phyloP scores from a whole-genome alignment of 192 early-diverging fungal genomes.

The Neocallimastix lanati region DNA sequence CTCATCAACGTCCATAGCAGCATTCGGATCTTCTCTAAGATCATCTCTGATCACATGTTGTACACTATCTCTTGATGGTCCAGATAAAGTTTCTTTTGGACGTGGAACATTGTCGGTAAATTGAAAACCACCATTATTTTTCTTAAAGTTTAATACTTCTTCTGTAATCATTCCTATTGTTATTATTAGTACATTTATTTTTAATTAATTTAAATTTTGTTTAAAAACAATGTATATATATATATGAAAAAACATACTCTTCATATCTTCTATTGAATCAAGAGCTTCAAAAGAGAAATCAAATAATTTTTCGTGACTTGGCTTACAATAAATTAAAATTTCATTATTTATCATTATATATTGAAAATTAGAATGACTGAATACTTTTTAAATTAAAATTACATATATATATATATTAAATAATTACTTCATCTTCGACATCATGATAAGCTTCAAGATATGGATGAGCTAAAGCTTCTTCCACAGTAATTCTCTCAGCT shows the following conservation, averaged over 20 bases:
- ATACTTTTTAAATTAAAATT: no score
- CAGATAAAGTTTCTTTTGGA: background rate
- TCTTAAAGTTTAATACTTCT: background rate
- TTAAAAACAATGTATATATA: no score
- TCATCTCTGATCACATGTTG: background rate
- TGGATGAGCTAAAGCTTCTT: no score
- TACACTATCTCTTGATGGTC: background rate
- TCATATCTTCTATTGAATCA: slow-evolving; percentile 62
- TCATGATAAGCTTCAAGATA: slow-evolving; percentile 57
- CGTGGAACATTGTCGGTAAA: background rate
- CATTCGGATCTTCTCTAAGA: background rate
- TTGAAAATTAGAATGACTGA: no score
- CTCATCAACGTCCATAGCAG: background rate
- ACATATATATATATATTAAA: no score
- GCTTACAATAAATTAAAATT: no score
- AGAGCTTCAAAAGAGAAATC: slow-evolving; percentile 72
- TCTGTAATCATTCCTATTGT: background rate
- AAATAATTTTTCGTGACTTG: slow-evolving; percentile 43
- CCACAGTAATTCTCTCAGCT: no score
- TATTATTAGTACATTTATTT: no score
- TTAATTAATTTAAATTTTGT: no score
- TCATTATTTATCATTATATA: no score
- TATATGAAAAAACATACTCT: slow-evolving; percentile 13
- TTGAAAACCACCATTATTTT: background rate
- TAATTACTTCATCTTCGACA: slow-evolving; percentile 41